Evolutionary conservation across 2,329 filamentous ascomycete genomes (phyloP).

Genomic region (Cladosporium sp.): DNA sequence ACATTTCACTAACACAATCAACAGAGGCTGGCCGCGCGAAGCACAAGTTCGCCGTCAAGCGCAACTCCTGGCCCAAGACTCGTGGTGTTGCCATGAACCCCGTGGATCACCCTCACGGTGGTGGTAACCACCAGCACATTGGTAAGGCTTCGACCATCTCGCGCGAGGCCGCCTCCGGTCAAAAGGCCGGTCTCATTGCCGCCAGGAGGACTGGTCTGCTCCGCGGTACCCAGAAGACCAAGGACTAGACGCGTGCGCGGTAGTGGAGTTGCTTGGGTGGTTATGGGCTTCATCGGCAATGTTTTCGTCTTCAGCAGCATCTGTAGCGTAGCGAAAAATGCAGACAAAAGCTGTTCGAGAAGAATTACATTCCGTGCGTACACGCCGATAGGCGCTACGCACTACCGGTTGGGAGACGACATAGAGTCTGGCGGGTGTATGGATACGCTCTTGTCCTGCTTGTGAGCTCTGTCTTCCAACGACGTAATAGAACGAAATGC

Average conservation of each 20-base stretch:
- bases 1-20: constrained; percentile 13
- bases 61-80: constrained; percentile 99
- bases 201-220: constrained; percentile 99
- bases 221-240: constrained; percentile 99
- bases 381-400: too few species aligned
- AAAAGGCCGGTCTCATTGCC: constrained; percentile 99
- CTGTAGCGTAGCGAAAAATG: constrained; percentile 13
- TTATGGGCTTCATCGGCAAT: constrained; percentile 13
- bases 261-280: constrained; percentile 13
- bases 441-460: background rate
- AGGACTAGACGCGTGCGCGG: constrained; percentile 54
- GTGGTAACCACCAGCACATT: constrained; percentile 99
- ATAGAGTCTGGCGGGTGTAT: background rate
- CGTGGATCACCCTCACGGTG: constrained; percentile 77
- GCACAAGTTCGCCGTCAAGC: constrained; percentile 99
- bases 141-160: constrained; percentile 99
- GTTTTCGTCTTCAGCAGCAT: constrained; percentile 10
- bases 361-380: background rate
- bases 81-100: constrained; percentile 99
- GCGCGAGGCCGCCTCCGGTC: constrained; percentile 93
- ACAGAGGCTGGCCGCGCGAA: constrained; percentile 97
- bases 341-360: constrained; percentile 10
- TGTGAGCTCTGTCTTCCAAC: background rate
- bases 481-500: background rate
- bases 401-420: too few species aligned